Base-by-base conservation (phyloP, 352 stramenopile species). In the Peronospora farinosa region DNA sequence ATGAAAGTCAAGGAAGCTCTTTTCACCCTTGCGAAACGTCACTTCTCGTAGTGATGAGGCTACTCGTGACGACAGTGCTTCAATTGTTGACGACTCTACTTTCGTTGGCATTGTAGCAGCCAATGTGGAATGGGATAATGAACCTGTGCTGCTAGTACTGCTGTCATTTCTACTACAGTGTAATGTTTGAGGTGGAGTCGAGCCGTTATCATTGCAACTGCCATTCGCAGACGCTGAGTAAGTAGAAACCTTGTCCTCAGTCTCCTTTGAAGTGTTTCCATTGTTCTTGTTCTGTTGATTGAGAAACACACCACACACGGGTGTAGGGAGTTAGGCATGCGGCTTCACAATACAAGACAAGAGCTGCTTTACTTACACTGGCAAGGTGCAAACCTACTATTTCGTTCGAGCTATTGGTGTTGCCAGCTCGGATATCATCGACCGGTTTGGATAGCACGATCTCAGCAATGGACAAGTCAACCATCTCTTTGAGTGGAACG, bases 1-100 rank as follows among this genome's bases (percentile, higher is more conserved):
- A 42, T 91, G 75, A 44, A 93, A 93, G 33, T 85, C 76, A n/a
- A 91, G 44, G 36, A 86, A 88, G 41, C 73, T 86, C 63, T 88
- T 88, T 37, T 90, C 76, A 17, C 73, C 79, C 48, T 84, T 82
- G n/a, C 73, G 75, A 45, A 82, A 79, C 32, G 68, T 74, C 50
- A 83, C 67, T 8, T 51, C 69, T 10, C 63, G 68, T 5, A 21
- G 27, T 0, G 47, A 35, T 6, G 40, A 54, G 3, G 51, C 15
- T 6, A 46, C 33, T 3, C n/a, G n/a, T n/a, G 51, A 35, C 9
- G 47, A 51, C 17, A 43, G 13, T 13, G 36, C 17, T n/a, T 54
- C 40, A 16, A 19, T 13, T 7, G 38, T 25, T 36, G 27, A 40
- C 9, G 40, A 46, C 1, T 35, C 39, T 8, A 33, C 47, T 8